Evolutionary conservation across 768 basidiomycete genomes (phyloP), one percentile per base, ranked within the genome.

Genomic region (Lactarius indigo): DNA sequence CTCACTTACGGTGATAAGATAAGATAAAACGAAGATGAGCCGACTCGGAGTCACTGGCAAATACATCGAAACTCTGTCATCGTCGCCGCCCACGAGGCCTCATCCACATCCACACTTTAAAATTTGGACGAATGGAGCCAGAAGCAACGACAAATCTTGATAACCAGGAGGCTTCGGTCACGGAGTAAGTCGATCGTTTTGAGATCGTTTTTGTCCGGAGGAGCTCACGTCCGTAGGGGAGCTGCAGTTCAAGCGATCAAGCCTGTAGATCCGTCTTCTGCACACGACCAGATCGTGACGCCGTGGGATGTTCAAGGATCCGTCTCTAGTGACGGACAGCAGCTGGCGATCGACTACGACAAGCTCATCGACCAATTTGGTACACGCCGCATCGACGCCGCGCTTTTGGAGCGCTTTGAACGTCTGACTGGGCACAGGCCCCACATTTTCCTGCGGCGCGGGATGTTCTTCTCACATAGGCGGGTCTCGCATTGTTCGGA

Each of bases 381-480:
- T 56, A 98, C 97, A 13, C 86, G 89, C 57, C 80, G 86, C 64
- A 81, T 98, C 69, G 90, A 96, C 71, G 74, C 80, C 2, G 87
- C 85, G 28, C 76, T 99, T 54, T 80, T 99, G 23, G 87, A 88
- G 68, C 85, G 97, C 33, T 99, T 99, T 72, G 94, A 98, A 79
- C 85, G 83, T 57, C 77, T 98, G 61, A 98, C 97, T 10, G 96
- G 96, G 5, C 84, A 86, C 63, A 86, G 83, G 66, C 94, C 97
- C 12, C 96, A 99, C 78, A 80, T 92, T 17, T 84, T 98, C 61
- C 80, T 99, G 59, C 83, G 96, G 42, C 83, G 96, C 64, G 94
- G 94, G 18, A 92, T 91, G 85, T 99, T 98, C 81, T 99, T 98
- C 79, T 98, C 96, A 20, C 97, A 99, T 79, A 88, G 96, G 96